These are phyloP conservation scores for Pseudocercospora macadamiae DNA, from an alignment of 2,329 filamentous ascomycete genomes.

Conservation along the genomic window DNA sequence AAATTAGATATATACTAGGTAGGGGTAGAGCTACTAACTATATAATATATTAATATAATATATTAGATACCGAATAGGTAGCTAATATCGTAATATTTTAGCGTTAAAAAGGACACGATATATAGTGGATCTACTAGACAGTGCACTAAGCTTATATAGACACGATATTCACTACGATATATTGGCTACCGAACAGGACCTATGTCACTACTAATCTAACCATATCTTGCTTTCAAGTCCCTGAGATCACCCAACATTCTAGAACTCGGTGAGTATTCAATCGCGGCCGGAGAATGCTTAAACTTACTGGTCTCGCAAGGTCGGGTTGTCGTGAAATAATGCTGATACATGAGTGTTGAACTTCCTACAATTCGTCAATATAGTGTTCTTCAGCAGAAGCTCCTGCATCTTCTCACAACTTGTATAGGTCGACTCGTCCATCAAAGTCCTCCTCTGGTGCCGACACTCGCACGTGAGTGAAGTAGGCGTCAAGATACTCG, in stretches of 20 bases:
- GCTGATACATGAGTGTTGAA: not conserved
- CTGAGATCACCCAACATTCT: not conserved
- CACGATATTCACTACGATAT: too few relatives aligned
- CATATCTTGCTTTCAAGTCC: not conserved
- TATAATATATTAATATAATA: too few relatives aligned
- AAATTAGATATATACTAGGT: too few relatives aligned
- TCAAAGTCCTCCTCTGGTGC: not conserved
- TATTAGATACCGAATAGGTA: too few relatives aligned
- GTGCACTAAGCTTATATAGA: too few relatives aligned
- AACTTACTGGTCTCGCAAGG: not conserved
- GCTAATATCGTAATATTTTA: too few relatives aligned
- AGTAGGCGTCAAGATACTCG: not conserved
- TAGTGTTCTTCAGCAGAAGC: too few relatives aligned
- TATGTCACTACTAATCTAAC: not conserved
- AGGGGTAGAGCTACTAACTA: too few relatives aligned
- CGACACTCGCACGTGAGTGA: not conserved
- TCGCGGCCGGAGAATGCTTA: not conserved
- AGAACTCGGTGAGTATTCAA: not conserved
- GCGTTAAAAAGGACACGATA: too few relatives aligned
- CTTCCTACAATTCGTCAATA: too few relatives aligned
- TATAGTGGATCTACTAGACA: too few relatives aligned
- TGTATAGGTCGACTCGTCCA: not conserved
- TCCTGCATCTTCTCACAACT: not conserved
- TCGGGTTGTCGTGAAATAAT: not conserved
- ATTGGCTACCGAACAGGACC: not conserved